These are phyloP conservation scores for Choricystis sp. DNA, from an alignment of 139 green algal species.

Conservation along the genomic window DNA sequence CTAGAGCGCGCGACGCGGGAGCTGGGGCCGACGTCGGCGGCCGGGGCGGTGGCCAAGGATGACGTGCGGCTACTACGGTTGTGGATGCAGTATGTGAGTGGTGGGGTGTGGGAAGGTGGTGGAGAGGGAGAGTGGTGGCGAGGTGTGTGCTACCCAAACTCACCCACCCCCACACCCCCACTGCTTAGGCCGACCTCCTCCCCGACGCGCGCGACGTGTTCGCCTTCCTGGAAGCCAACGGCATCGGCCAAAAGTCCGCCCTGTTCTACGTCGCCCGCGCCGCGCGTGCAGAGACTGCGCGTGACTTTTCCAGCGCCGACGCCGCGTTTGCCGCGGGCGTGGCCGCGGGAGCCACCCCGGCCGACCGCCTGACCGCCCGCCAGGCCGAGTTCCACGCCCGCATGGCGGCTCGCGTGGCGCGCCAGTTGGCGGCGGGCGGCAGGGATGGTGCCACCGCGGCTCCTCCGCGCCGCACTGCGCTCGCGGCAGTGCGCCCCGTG, in stretches of 20 bases:
- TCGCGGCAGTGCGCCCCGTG: background rate
- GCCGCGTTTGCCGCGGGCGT: background rate
- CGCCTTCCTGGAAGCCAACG: background rate
- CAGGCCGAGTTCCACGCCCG: background rate
- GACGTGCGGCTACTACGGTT: conserved; percentile 79
- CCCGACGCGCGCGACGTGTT: background rate
- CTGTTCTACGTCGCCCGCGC: background rate
- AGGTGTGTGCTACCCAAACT: too few relatives aligned
- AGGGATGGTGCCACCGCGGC: background rate
- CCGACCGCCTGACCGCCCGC: background rate
- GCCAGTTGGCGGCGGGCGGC: background rate
- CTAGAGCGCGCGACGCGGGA: conserved; percentile 64
- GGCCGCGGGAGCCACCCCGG: too few relatives aligned
- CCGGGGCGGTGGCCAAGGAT: background rate
- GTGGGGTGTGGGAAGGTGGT: too few relatives aligned
- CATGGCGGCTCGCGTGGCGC: background rate
- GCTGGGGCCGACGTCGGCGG: conserved; percentile 29
- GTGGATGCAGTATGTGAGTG: conserved; percentile 85
- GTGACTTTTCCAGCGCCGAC: background rate
- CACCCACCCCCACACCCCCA: too few relatives aligned
- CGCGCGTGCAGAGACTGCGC: background rate
- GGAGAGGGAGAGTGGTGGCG: too few relatives aligned
- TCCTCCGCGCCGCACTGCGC: background rate
- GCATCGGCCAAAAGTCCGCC: background rate
- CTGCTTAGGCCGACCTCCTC: background rate